Percentiles rank a stretch among this genome's conserved stretches.
phyloP scores from a whole-genome alignment of 2,329 filamentous ascomycete genomes.

The Sporothrix phasma region DNA sequence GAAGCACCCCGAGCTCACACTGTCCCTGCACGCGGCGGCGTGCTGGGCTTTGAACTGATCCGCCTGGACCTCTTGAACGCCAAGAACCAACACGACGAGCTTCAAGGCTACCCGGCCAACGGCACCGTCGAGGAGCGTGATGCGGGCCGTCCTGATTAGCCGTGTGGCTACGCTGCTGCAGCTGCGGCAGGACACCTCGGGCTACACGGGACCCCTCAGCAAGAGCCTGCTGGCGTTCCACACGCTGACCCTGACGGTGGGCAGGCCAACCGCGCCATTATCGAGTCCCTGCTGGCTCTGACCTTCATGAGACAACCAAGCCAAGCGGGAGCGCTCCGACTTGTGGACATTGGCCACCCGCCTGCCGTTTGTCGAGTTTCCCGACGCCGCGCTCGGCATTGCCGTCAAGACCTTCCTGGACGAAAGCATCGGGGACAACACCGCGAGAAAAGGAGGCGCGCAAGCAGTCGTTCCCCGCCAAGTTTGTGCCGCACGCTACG shows the following conservation, averaged over 20 bases:
- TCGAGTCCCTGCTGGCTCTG: slow-evolving; percentile 71
- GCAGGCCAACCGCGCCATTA: slow-evolving; percentile 68
- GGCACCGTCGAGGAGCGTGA: slow-evolving; percentile 62
- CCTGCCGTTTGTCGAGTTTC: slow-evolving; percentile 31
- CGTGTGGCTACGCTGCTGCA: slow-evolving; percentile 76
- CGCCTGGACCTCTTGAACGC: slow-evolving; percentile 68
- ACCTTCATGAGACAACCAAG: slow-evolving; percentile 76
- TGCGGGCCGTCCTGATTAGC: slow-evolving; percentile 71
- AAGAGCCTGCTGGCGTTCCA: slow-evolving; percentile 81
- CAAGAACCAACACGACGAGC: slow-evolving; percentile 46
- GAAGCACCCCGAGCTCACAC: slow-evolving; percentile 33
- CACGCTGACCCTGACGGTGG: slow-evolving; percentile 69
- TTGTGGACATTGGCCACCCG: slow-evolving; percentile 60
- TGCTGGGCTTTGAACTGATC: slow-evolving; percentile 79
- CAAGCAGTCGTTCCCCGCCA: slow-evolving; percentile 40
- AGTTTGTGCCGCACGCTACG: slow-evolving; percentile 49
- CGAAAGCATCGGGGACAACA: slow-evolving; percentile 48
- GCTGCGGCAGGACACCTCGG: slow-evolving; percentile 71
- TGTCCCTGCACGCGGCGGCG: slow-evolving; percentile 62
- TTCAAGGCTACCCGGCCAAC: slow-evolving; percentile 46
- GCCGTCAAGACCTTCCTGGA: slow-evolving; percentile 66
- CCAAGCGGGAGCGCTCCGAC: slow-evolving; percentile 58
- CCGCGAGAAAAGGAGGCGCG: slow-evolving; percentile 33
- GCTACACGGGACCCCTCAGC: slow-evolving; percentile 90
- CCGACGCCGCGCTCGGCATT: slow-evolving; percentile 67